A percentile compares a stretch with the other conserved stretches of the same genome.
Conservation (phyloP, 306 rosid species). For the Trichosanthes truncata region DNA sequence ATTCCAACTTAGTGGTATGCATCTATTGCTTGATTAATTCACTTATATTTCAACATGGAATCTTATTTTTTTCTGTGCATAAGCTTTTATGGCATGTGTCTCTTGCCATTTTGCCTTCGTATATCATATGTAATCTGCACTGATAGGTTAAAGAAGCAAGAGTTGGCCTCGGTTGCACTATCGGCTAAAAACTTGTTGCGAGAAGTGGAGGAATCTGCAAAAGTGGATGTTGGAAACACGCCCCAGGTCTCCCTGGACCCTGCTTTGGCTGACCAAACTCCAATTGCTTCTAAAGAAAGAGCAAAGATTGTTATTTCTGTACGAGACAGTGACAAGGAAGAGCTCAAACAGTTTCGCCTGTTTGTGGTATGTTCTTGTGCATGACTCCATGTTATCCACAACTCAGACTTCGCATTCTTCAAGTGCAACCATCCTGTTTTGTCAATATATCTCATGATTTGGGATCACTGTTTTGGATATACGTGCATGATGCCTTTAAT, state of each 20-base stretch:
- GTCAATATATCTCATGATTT: background rate
- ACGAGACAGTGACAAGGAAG: constrained; percentile 70
- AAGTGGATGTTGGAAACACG: constrained; percentile 21
- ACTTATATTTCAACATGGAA: background rate
- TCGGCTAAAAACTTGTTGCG: constrained; percentile 46
- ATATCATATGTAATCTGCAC: constrained; percentile 3
- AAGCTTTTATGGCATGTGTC: background rate
- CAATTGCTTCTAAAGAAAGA: constrained; percentile 40
- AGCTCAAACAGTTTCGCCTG: constrained; percentile 54
- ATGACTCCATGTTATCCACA: background rate
- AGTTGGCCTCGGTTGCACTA: constrained; percentile 53
- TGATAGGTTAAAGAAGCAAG: constrained; percentile 63
- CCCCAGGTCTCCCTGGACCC: constrained; percentile 22
- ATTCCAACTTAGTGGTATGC: constrained; percentile 10
- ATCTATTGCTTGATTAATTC: background rate
- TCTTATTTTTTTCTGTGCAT: background rate
- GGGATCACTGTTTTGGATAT: background rate
- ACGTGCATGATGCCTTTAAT: background rate
- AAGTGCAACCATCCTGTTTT: background rate
- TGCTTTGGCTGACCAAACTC: constrained; percentile 20
- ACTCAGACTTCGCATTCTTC: no score
- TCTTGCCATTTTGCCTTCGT: background rate
- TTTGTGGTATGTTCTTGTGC: constrained; percentile 45
- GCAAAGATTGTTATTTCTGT: constrained; percentile 59
- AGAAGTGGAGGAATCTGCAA: constrained; percentile 50